Evolutionary conservation across 495 filamentous ascomycete genomes (phyloP).

Genomic region (Tetracladium setigerum): DNA sequence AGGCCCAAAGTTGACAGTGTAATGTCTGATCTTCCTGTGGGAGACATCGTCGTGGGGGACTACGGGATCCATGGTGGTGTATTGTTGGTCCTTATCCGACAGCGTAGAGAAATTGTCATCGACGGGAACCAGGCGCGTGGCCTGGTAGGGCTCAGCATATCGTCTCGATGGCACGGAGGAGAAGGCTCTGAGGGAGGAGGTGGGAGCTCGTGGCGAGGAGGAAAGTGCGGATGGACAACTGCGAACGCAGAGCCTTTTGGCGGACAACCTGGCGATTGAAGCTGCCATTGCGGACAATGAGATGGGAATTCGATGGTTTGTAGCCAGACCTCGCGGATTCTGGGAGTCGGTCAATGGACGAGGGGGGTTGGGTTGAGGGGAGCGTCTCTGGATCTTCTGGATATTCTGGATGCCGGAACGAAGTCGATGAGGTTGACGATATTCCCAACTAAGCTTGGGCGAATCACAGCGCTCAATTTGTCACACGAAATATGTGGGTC

Average conservation of each 20-base stretch:
- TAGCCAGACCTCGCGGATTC: slow-evolving; percentile 12
- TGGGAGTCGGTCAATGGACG: slow-evolving; percentile 5
- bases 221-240: slow-evolving; percentile 9
- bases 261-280: slow-evolving; percentile 45
- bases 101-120: slow-evolving; percentile 56
- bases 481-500: too few species aligned
- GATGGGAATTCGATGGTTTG: slow-evolving; percentile 7
- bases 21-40: slow-evolving; percentile 89
- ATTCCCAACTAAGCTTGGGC: slow-evolving; percentile 1
- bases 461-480: background rate
- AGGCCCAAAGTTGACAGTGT: slow-evolving; percentile 99
- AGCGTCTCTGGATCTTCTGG: background rate
- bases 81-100: slow-evolving; percentile 32
- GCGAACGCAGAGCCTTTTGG: slow-evolving; percentile 44
- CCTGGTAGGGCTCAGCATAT: slow-evolving; percentile 49
- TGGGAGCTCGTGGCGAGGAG: slow-evolving; percentile 13
- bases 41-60: slow-evolving; percentile 43
- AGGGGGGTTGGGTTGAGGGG: background rate
- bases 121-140: slow-evolving; percentile 61
- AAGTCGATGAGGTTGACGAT: slow-evolving; percentile 3
- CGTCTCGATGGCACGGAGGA: slow-evolving; percentile 58
- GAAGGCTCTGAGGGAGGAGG: slow-evolving; percentile 48
- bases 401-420: too few species aligned
- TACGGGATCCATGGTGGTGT: slow-evolving; percentile 34
- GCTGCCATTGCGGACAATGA: slow-evolving; percentile 23